phyloP scores from a whole-genome alignment of 805 yeast genomes.

The Cyberlindnera misumaiensis region DNA sequence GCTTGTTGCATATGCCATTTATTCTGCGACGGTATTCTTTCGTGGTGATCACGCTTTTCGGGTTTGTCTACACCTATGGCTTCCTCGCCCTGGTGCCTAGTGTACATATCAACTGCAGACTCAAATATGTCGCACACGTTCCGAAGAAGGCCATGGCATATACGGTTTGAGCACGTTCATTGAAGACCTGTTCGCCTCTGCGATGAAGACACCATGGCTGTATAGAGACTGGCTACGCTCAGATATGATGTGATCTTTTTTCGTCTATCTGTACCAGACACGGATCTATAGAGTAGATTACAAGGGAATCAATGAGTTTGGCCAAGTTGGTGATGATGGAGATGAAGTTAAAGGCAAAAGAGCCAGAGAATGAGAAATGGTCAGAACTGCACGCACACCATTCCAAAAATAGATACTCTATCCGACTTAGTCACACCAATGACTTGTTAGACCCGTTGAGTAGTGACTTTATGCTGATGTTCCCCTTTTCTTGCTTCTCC shows the following conservation, averaged over 20 bases:
- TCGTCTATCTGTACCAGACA: constrained; percentile 33
- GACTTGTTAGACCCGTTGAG: constrained; percentile 14
- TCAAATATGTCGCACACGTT: constrained; percentile 37
- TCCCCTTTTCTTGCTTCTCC: constrained; percentile 2
- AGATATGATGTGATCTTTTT: constrained; percentile 36
- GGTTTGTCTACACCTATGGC: constrained; percentile 36
- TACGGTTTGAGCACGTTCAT: constrained; percentile 35
- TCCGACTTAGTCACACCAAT: no score
- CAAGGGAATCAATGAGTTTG: constrained; percentile 30
- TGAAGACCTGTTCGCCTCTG: constrained; percentile 35
- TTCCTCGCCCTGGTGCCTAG: constrained; percentile 34
- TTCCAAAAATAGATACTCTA: no score
- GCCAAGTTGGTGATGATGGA: constrained; percentile 26
- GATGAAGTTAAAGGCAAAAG: no score
- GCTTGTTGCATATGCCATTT: constrained; percentile 29
- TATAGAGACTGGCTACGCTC: constrained; percentile 34
- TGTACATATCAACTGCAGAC: constrained; percentile 34
- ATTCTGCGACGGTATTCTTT: constrained; percentile 36
- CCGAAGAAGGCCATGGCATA: constrained; percentile 35
- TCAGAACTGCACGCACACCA: no score
- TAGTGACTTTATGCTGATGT: constrained; percentile 17
- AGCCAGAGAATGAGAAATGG: no score
- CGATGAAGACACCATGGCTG: constrained; percentile 36
- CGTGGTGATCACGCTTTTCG: constrained; percentile 32
- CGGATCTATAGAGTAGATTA: constrained; percentile 36